Evolutionary conservation across 441 rosid genomes (phyloP).

Genomic region (Adansonia madagascariensis): DNA sequence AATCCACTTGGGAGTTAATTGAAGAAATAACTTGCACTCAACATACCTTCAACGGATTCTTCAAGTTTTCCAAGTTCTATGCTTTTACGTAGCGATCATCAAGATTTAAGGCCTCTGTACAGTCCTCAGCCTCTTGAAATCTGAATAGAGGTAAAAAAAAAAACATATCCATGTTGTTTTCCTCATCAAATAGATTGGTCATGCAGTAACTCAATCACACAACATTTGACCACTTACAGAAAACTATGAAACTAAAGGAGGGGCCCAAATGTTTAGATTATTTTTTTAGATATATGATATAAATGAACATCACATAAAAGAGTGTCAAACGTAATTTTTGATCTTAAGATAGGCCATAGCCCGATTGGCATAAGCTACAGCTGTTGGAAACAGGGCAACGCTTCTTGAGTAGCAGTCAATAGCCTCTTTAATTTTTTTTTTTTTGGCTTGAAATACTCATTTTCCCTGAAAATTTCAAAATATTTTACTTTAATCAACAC

Average conservation of each 20-base stretch:
- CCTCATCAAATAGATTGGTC: neutral
- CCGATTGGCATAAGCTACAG: constrained; percentile 87
- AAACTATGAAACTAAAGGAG: neutral
- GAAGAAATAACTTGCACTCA: neutral
- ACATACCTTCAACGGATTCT: constrained; percentile 78
- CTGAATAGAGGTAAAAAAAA: constrained; percentile 40
- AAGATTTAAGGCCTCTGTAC: constrained; percentile 87
- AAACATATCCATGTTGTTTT: neutral
- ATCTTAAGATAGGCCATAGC: constrained; percentile 95
- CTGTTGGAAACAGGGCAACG: constrained; percentile 83
- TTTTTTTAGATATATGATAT: neutral
- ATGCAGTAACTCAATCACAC: constrained; percentile 1
- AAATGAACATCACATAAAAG: neutral
- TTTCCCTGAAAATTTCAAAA: constrained; percentile 54
- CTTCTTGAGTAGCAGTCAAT: constrained; percentile 89
- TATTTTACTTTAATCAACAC: constrained; percentile 9
- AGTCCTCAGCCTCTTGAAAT: constrained; percentile 84
- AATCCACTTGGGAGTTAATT: constrained; percentile 17
- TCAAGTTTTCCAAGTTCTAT: constrained; percentile 72
- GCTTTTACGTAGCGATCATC: constrained; percentile 93
- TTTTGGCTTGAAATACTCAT: constrained; percentile 83
- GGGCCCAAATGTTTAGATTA: neutral
- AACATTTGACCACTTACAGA: neutral
- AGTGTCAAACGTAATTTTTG: constrained; percentile 49
- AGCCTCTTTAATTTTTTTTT: constrained; percentile 68